Conservation (phyloP, 257 asterid genomes). For the Cynanchum wilfordii region DNA sequence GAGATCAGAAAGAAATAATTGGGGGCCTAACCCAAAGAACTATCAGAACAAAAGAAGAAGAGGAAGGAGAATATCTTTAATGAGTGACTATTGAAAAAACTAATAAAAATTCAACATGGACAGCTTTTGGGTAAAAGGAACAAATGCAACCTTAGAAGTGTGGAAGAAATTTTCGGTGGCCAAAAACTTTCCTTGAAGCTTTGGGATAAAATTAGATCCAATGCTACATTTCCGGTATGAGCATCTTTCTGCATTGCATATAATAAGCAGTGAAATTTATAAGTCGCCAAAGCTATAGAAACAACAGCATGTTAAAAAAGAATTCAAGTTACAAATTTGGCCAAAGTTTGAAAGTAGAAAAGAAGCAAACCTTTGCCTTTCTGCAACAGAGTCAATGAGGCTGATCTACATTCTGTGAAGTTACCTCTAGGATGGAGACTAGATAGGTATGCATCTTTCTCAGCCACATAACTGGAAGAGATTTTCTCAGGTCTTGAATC, state of each 20-base stretch:
- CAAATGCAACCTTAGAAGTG: slow-evolving; percentile 68
- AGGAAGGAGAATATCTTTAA: background rate
- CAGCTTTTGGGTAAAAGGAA: background rate
- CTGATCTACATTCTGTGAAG: slow-evolving; percentile 85
- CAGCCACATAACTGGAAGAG: slow-evolving; percentile 44
- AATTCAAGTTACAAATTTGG: background rate
- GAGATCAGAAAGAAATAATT: slow-evolving; percentile 67
- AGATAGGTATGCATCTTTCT: slow-evolving; percentile 39
- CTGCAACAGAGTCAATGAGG: slow-evolving; percentile 71
- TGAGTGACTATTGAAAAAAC: slow-evolving; percentile 1
- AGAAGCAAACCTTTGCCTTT: slow-evolving; percentile 68
- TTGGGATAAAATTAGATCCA: slow-evolving; percentile 76
- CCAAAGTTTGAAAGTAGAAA: background rate
- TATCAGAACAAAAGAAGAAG: slow-evolving; percentile 20
- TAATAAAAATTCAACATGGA: background rate
- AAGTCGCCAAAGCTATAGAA: background rate
- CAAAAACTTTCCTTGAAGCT: slow-evolving; percentile 82
- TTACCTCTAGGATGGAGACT: slow-evolving; percentile 72
- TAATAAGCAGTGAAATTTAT: slow-evolving; percentile 17
- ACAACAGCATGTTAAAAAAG: background rate
- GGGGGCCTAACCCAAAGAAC: slow-evolving; percentile 78
- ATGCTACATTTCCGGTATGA: slow-evolving; percentile 53
- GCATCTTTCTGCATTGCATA: slow-evolving; percentile 60
- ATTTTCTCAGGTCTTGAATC: slow-evolving; percentile 35
- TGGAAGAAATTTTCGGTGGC: slow-evolving; percentile 94